Percentiles rank a stretch among this genome's conserved stretches.
Conservation (phyloP, 148 eudicot genomes). For the Rhododendron henanense region DNA sequence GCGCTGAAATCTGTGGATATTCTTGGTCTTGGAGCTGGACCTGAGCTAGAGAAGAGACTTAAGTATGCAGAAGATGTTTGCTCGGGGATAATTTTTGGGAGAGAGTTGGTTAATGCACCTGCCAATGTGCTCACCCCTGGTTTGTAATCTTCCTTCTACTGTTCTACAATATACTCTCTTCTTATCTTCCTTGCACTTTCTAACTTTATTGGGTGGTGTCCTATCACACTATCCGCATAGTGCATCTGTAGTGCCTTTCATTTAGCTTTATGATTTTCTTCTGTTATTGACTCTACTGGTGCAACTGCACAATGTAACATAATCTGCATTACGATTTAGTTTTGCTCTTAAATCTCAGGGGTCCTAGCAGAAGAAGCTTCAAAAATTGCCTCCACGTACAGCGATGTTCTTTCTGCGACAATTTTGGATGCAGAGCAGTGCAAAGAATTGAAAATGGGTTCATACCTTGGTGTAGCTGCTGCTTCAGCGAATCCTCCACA, state of each 20-base stretch:
- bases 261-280: neutral
- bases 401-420: slow-evolving; percentile 76
- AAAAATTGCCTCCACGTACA: slow-evolving; percentile 67
- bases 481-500: slow-evolving; percentile 94
- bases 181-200: neutral
- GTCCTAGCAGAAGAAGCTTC: slow-evolving; percentile 89
- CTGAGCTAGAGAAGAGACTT: slow-evolving; percentile 76
- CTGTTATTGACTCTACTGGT: neutral
- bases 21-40: slow-evolving; percentile 85
- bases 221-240: neutral
- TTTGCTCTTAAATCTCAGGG: slow-evolving; percentile 32
- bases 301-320: neutral
- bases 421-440: slow-evolving; percentile 80
- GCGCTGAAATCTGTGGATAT: slow-evolving; percentile 69
- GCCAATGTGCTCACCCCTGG: slow-evolving; percentile 99
- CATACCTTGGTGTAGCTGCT: slow-evolving; percentile 94
- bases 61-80: slow-evolving; percentile 62
- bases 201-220: neutral
- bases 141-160: slow-evolving; percentile 25
- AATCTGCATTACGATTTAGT: neutral
- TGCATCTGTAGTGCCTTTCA: neutral
- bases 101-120: slow-evolving; percentile 91
- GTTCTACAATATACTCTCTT: neutral
- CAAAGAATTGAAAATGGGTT: slow-evolving; percentile 91
- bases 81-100: slow-evolving; percentile 80